A percentile compares a stretch with the other conserved stretches of the same genome.
phyloP scores from a whole-genome alignment of 2,329 filamentous ascomycete genomes.

The Aschersonia sp. region DNA sequence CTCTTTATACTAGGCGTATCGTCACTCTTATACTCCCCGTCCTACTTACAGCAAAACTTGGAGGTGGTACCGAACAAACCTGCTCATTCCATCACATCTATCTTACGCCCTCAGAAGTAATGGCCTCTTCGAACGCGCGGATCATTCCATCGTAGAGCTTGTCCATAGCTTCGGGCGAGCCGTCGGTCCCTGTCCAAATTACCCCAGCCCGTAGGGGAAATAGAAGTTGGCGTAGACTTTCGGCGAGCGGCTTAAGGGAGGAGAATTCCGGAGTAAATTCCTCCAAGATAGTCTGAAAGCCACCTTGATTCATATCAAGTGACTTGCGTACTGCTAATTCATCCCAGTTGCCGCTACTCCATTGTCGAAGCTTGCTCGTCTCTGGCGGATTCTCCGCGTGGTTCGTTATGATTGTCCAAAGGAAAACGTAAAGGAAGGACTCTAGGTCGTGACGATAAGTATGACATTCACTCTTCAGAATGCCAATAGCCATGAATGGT shows the following conservation, averaged over 20 bases:
- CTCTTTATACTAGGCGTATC: no score
- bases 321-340: constrained; percentile 4
- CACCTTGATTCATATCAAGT: constrained; percentile 2
- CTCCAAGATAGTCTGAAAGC: constrained; percentile 6
- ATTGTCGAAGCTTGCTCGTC: constrained; percentile 6
- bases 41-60: no score
- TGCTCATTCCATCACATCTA: constrained; percentile 1
- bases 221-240: constrained; percentile 7
- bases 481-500: constrained; percentile 12
- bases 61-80: no score
- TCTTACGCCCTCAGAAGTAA: constrained; percentile 4
- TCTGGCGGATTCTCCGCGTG: constrained; percentile 2
- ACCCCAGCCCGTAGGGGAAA: constrained; percentile 7
- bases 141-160: constrained; percentile 8
- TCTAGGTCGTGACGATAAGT: constrained; percentile 14
- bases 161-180: constrained; percentile 6
- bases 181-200: constrained; percentile 6
- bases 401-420: constrained; percentile 4
- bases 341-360: constrained; percentile 5
- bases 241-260: constrained; percentile 6
- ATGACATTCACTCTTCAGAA: constrained; percentile 3
- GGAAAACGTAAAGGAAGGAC: constrained; percentile 13
- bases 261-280: constrained; percentile 8
- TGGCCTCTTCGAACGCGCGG: constrained; percentile 6
- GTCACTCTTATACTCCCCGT: no score